Base-by-base conservation (phyloP, 805 yeast genomes). In the Aciculoconidium aculeatum region DNA sequence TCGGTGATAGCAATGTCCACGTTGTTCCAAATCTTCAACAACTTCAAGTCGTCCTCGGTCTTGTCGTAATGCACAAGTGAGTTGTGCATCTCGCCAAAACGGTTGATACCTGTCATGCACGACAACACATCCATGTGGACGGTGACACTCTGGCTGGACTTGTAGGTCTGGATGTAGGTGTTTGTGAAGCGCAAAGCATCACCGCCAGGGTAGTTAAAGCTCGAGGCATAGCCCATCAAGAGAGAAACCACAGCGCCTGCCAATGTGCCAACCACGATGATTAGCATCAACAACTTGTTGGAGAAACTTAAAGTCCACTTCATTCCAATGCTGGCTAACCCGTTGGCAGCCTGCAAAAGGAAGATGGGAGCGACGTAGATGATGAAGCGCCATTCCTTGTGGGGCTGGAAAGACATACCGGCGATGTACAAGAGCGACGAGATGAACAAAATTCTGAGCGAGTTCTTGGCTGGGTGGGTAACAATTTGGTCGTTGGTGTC, bases 341-440 rank as follows among this genome's bases (percentile, higher is more conserved):
- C 84, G 25, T 70, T 61, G 2, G 92, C 77, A 5, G 82, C 87
- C 17, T 72, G 48, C 11, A 80, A 43, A 0, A 80, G 74, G 34
- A 85, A 51, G 0, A 79, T 63, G 1, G 96, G 96, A 4, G 81
- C 58, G 0, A 77, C 61, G 52, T 88, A 90, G 11, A 80, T 62
- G 22, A 90, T 75, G 47, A 90, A 90, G 43, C 96, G 71, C 94
- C 94, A 85, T 61, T 90, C 97, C 51, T 90, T 90, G 45, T 90
- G 96, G 3, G 92, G 87, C 53, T 83, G 92, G 29, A 79, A 51
- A 0, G 96, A 86, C 70, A 87, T 68, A 4, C 75, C 44, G 2
- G 61, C 37, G n/a, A 87, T 65, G 47, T 63, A 88, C 10, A 72
- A 28, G 1, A 77, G 23, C 0, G 81, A 58, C 1, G 85, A 61